Conservation (phyloP, 805 yeast genomes). For the Kluyveromyces lactis region DNA sequence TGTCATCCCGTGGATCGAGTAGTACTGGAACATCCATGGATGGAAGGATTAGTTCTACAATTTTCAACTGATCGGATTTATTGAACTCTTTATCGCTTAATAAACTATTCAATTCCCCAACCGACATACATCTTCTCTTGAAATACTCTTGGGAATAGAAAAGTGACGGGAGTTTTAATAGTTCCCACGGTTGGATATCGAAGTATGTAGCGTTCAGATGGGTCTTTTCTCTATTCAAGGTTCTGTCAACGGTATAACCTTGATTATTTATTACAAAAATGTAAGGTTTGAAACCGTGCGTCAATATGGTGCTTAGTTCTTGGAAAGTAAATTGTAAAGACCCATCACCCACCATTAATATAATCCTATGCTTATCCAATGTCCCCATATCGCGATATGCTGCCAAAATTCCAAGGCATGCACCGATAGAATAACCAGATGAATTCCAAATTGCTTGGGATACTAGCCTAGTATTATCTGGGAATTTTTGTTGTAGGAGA, state of each 20-base stretch:
- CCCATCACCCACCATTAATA: slow-evolving; percentile 61
- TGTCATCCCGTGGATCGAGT: slow-evolving; percentile 5
- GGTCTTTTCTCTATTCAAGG: slow-evolving; percentile 42
- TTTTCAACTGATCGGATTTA: slow-evolving; percentile 37
- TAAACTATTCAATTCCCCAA: slow-evolving; percentile 41
- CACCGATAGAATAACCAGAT: slow-evolving; percentile 57
- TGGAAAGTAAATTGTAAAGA: slow-evolving; percentile 61
- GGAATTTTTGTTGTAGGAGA: slow-evolving; percentile 47
- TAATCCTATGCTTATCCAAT: slow-evolving; percentile 37
- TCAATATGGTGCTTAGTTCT: slow-evolving; percentile 51
- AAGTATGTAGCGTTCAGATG: slow-evolving; percentile 40
- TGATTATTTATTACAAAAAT: slow-evolving; percentile 53
- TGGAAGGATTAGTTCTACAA: slow-evolving; percentile 50
- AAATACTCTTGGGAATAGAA: slow-evolving; percentile 50
- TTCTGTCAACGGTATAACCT: slow-evolving; percentile 60
- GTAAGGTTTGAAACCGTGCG: slow-evolving; percentile 48
- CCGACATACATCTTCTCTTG: slow-evolving; percentile 36
- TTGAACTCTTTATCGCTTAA: slow-evolving; percentile 34
- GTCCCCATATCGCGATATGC: slow-evolving; percentile 42
- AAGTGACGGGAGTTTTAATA: slow-evolving; percentile 35
- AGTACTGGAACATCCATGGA: slow-evolving; percentile 48
- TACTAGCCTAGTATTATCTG: slow-evolving; percentile 42
- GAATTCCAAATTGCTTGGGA: slow-evolving; percentile 62
- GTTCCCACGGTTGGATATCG: slow-evolving; percentile 57
- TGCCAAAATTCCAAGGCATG: slow-evolving; percentile 53